A percentile compares a stretch with the other conserved stretches of the same genome.
Conservation (phyloP, 352 stramenopile genomes). For the Salisapilia sapeloensis region DNA sequence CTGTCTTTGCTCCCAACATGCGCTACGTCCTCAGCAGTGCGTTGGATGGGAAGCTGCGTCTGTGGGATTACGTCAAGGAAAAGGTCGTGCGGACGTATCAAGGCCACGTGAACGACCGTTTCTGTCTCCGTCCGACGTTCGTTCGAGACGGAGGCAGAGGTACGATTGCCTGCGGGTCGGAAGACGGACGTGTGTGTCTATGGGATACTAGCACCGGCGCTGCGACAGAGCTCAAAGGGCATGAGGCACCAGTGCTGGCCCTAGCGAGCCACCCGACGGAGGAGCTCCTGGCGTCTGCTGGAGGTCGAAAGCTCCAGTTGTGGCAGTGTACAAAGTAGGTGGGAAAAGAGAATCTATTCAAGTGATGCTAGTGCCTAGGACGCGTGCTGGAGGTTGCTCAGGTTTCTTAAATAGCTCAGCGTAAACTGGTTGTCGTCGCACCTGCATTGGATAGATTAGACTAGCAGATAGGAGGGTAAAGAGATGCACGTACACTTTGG, state of each 20-base stretch:
- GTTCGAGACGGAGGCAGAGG: slow-evolving; percentile 22
- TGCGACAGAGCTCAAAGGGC: slow-evolving; percentile 38
- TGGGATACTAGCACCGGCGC: slow-evolving; percentile 84
- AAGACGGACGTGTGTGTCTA: slow-evolving; percentile 84
- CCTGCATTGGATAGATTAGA: slow-evolving; percentile 8
- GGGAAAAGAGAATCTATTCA: background rate
- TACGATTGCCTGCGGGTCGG: slow-evolving; percentile 81
- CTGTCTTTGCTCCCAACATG: slow-evolving; percentile 89
- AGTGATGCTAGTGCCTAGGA: background rate
- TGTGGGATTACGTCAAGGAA: slow-evolving; percentile 77
- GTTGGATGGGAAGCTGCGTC: slow-evolving; percentile 80
- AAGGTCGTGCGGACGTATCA: slow-evolving; percentile 48
- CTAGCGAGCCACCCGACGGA: slow-evolving; percentile 59
- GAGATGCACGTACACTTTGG: slow-evolving; percentile 52
- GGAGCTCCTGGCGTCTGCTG: slow-evolving; percentile 52
- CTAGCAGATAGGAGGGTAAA: slow-evolving; percentile 1
- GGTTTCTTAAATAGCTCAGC: slow-evolving; percentile 66
- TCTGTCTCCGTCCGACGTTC: slow-evolving; percentile 80
- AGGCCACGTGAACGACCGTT: slow-evolving; percentile 68
- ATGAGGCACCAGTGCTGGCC: slow-evolving; percentile 77
- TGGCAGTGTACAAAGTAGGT: slow-evolving; percentile 11
- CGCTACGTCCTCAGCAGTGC: slow-evolving; percentile 85
- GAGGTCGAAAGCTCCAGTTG: slow-evolving; percentile 48
- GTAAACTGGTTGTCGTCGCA: slow-evolving; percentile 85
- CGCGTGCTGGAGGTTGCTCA: slow-evolving; percentile 27